A percentile compares a stretch with the other conserved stretches of the same genome.
These are phyloP conservation scores for Fraxinus latifolia DNA, from an alignment of 305 asterid genomes.

Conservation along the genomic window DNA sequence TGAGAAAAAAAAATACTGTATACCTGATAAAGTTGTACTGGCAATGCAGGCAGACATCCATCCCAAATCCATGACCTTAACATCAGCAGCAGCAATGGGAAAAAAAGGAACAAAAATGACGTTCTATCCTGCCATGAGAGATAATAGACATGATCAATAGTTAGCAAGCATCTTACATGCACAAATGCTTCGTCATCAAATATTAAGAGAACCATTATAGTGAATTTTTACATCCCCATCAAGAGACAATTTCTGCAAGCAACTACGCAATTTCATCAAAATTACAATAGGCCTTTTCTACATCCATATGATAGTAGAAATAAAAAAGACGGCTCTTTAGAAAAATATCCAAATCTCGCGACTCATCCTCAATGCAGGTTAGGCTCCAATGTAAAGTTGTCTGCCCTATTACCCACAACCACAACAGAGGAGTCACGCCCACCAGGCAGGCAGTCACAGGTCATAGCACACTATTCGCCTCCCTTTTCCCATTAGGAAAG, in stretches of 20 bases:
- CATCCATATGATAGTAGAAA: not conserved
- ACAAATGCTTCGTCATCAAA: constrained; percentile 1
- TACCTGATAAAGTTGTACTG: constrained; percentile 98
- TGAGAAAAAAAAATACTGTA: constrained; percentile 13
- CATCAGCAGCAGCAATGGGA: constrained; percentile 69
- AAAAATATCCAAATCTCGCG: not conserved
- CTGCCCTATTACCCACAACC: not conserved
- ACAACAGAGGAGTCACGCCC: not conserved
- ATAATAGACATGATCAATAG: constrained; percentile 15
- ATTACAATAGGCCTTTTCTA: not conserved
- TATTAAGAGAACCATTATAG: not conserved
- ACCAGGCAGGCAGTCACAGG: not conserved
- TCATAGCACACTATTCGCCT: not conserved
- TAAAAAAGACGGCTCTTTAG: not conserved
- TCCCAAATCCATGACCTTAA: constrained; percentile 80
- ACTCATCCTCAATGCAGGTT: not conserved
- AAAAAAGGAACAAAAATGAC: constrained; percentile 72
- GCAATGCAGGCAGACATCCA: constrained; percentile 93
- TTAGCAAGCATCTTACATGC: not conserved
- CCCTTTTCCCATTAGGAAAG: not conserved
- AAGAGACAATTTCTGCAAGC: not conserved
- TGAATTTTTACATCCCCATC: not conserved
- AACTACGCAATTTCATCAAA: not conserved
- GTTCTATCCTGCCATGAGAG: constrained; percentile 82
- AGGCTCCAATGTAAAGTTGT: not conserved